Base-by-base conservation (phyloP, 1,284 basidiomycete genomes). In the Sphagnurus paluster region DNA sequence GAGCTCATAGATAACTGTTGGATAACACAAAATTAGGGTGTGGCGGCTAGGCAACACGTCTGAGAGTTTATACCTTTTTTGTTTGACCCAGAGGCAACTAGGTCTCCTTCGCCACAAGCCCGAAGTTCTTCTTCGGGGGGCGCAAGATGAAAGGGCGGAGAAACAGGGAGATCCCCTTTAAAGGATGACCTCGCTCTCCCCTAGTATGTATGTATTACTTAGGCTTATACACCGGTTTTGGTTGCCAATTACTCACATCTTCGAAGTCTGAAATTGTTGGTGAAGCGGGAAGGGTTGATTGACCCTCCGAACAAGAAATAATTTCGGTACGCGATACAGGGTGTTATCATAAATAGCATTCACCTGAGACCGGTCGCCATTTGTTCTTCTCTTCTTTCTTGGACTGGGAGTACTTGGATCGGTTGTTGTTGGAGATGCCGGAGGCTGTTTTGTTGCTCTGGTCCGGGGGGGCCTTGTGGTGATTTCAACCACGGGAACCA, bases 221-320 rank as follows among this genome's bases (percentile, higher is more conserved):
- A n/a, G n/a, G n/a, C n/a, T n/a, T n/a, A n/a, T n/a, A n/a, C 28
- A 30, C 28, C 13, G n/a, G 17, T 16, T 23, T 26, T n/a, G 14
- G 19, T 20, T 19, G 10, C 7, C n/a, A 24, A 16, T 17, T 11
- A 29, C 48, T 46, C 37, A 57, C 56, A 40, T 50, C 38, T 38
- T 44, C 52, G 44, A 59, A 60, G 32, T 65, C 63, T 17, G 64
- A 64, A 5, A 60, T 56, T n/a, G 64, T 64, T 8, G 65, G 65
- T 4, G 65, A 66, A 35, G 43, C 17, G 4, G 45, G 56, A 8
- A 44, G 42, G 8, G 14, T 14, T 29, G 34, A 24, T 40, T 26
- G 16, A 41, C 17, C 28, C 34, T 44, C 14, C 14, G 9, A 30
- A 29, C 14, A 32, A 13, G 38, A 42, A 21, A 20, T 5, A 11